phyloP scores from a whole-genome alignment of 2,329 filamentous ascomycete genomes.

The Passalora sequoiae region DNA sequence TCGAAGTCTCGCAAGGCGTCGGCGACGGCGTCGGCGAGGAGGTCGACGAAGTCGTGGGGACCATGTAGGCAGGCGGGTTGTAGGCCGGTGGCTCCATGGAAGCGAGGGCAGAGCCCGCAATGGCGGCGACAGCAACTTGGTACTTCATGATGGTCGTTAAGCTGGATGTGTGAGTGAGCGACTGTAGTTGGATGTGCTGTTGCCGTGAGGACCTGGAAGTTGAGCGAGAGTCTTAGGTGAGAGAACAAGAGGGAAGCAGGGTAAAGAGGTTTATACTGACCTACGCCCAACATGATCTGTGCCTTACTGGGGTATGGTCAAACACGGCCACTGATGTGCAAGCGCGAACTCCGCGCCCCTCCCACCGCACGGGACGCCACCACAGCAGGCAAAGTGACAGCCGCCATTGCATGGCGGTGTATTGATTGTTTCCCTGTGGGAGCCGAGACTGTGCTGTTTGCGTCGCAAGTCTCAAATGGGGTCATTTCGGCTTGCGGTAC shows the following conservation, averaged over 20 bases:
- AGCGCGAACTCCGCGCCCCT: not conserved
- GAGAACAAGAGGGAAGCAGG: not conserved
- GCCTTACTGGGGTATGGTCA: not conserved
- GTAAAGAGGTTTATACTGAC: constrained; percentile 3
- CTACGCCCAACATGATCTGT: not conserved
- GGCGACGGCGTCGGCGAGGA: not conserved
- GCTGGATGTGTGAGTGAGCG: constrained; percentile 3
- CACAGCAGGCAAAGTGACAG: not conserved
- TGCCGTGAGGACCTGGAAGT: not conserved
- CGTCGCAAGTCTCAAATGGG: not conserved
- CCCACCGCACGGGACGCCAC: not conserved
- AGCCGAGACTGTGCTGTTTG: not conserved
- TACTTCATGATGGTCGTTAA: constrained; percentile 8
- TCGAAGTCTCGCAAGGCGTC: constrained; percentile 2
- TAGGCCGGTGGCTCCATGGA: constrained; percentile 7
- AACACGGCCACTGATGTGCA: constrained; percentile 2
- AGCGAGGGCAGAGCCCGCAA: constrained; percentile 9
- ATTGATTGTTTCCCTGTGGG: not conserved
- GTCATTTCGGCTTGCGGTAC: constrained; percentile 2
- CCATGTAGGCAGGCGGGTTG: constrained; percentile 1
- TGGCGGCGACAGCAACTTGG: constrained; percentile 10
- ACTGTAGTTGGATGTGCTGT: constrained; percentile 6
- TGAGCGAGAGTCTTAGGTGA: not conserved
- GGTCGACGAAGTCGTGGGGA: not conserved
- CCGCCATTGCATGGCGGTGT: constrained; percentile 3